Conservation (phyloP, 1,139 yeast genomes). For the Scheffersomyces illinoinensis region DNA sequence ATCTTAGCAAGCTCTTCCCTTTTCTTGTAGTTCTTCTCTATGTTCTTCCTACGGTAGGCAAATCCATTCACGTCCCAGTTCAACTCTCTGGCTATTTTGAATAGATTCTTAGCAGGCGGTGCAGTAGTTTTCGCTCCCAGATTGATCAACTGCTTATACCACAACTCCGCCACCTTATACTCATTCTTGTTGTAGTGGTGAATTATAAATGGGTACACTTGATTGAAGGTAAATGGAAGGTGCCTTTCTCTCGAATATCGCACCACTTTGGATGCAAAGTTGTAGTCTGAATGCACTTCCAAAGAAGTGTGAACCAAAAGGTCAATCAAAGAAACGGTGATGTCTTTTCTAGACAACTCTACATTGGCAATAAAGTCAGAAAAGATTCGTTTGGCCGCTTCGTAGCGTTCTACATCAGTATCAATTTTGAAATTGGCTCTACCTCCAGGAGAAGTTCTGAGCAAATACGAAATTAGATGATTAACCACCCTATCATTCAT, state of each 20-base stretch:
- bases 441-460: constrained; percentile 21
- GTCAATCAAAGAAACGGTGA: constrained; percentile 29
- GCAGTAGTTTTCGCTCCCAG: constrained; percentile 34
- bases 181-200: constrained; percentile 37
- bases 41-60: constrained; percentile 28
- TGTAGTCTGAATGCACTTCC: constrained; percentile 31
- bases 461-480: constrained; percentile 29
- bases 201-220: constrained; percentile 41
- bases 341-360: constrained; percentile 10
- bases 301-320: constrained; percentile 32
- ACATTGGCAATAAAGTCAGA: constrained; percentile 21
- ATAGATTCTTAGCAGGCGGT: constrained; percentile 29
- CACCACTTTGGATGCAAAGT: constrained; percentile 35
- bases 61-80: constrained; percentile 39
- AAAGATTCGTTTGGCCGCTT: constrained; percentile 30
- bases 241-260: constrained; percentile 24
- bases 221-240: constrained; percentile 41
- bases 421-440: constrained; percentile 20
- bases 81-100: constrained; percentile 35
- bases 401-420: constrained; percentile 21
- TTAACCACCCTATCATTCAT: constrained; percentile 30
- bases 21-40: constrained; percentile 23
- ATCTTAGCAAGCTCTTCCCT: constrained; percentile 21
- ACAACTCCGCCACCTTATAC: constrained; percentile 29
- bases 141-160: constrained; percentile 40